phyloP scores from a whole-genome alignment of 805 yeast species.

The Brettanomyces anomalus region DNA sequence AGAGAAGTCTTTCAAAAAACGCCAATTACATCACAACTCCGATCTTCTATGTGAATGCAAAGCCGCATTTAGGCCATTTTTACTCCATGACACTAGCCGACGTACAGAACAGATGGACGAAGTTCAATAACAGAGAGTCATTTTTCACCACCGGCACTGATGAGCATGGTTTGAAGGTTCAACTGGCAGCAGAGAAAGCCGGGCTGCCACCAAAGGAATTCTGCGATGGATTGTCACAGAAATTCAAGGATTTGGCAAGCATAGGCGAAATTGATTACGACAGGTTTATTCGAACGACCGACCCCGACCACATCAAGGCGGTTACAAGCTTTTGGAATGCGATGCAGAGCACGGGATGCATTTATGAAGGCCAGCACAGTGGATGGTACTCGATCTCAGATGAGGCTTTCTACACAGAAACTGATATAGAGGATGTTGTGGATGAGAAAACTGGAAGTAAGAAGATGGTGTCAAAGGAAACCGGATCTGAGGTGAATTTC shows the following conservation, averaged over 20 bases:
- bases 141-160: constrained; percentile 87
- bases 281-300: constrained; percentile 88
- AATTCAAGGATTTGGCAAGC: constrained; percentile 58
- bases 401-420: constrained; percentile 86
- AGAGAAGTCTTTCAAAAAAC: constrained; percentile 5
- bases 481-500: constrained; percentile 65
- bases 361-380: constrained; percentile 73
- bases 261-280: constrained; percentile 50
- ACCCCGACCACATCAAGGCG: constrained; percentile 59
- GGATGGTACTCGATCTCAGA: constrained; percentile 97
- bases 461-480: constrained; percentile 46
- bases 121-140: constrained; percentile 31
- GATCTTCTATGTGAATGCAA: constrained; percentile 92
- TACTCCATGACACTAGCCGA: constrained; percentile 85
- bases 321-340: constrained; percentile 65
- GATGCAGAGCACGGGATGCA: constrained; percentile 50
- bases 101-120: constrained; percentile 65
- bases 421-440: constrained; percentile 47
- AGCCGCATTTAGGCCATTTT: constrained; percentile 90
- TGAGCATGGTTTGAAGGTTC: constrained; percentile 93
- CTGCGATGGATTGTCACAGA: constrained; percentile 59
- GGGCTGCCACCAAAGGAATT: constrained; percentile 49
- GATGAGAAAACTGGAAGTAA: constrained; percentile 23
- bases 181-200: constrained; percentile 62
- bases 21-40: constrained; percentile 69